These are phyloP conservation scores for Thuja plicata DNA, from an alignment of 83 land plant species.

Conservation along the genomic window DNA sequence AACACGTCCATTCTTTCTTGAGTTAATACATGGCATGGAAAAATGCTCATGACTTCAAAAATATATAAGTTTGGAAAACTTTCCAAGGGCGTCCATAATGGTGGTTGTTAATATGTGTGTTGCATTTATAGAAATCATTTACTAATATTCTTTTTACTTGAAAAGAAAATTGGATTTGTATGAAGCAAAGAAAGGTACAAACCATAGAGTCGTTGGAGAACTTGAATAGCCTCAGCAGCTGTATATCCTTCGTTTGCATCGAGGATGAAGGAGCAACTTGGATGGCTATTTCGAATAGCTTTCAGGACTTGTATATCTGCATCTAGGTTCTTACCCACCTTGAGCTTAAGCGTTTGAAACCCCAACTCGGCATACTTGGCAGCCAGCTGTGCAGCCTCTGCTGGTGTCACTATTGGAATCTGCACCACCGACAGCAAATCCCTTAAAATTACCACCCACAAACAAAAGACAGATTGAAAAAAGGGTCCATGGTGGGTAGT, in stretches of 20 bases:
- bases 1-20: no score
- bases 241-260: constrained; percentile 92
- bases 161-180: background rate
- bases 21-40: background rate
- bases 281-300: constrained; percentile 68
- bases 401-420: constrained; percentile 79
- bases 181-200: background rate
- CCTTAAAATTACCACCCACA: background rate
- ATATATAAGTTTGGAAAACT: no score
- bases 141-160: background rate
- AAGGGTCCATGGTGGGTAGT: background rate
- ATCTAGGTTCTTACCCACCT: constrained; percentile 69
- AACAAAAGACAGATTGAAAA: no score
- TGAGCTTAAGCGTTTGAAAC: constrained; percentile 72
- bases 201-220: constrained; percentile 77
- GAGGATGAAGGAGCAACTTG: constrained; percentile 65
- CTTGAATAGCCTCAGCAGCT: constrained; percentile 66
- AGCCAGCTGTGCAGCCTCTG: constrained; percentile 78
- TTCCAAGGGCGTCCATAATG: background rate
- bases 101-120: background rate
- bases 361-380: constrained; percentile 54
- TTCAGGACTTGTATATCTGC: constrained; percentile 68
- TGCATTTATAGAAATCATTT: background rate
- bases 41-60: background rate
- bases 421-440: constrained; percentile 20